Conservation (phyloP, 2,329 filamentous ascomycete species). For the Dryadomyces sulphureus region DNA sequence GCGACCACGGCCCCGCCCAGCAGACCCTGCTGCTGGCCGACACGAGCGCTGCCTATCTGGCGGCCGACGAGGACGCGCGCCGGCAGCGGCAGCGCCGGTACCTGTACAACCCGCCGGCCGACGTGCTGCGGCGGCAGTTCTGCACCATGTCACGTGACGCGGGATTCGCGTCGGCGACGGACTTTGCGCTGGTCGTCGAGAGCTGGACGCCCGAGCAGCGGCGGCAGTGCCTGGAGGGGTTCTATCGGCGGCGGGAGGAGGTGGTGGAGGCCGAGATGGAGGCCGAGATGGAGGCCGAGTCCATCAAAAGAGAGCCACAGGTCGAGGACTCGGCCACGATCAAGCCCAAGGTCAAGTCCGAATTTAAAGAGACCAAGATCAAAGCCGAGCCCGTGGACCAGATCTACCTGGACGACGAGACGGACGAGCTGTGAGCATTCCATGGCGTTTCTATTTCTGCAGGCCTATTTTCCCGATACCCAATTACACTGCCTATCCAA, state of each 20-base stretch:
- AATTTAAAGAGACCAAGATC: neutral
- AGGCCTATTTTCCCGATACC: too few species aligned
- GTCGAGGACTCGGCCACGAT: neutral
- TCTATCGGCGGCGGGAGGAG: constrained; percentile 54
- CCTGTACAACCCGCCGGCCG: constrained; percentile 57
- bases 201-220: constrained; percentile 76
- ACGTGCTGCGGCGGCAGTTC: constrained; percentile 69
- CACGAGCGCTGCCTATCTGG: constrained; percentile 18
- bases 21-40: constrained; percentile 37
- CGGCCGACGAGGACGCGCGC: neutral
- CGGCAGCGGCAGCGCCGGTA: constrained; percentile 16
- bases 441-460: neutral
- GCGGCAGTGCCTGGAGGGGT: constrained; percentile 61
- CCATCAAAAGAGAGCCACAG: too few species aligned
- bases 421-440: constrained; percentile 7
- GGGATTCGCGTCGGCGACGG: constrained; percentile 59
- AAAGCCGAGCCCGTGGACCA: neutral
- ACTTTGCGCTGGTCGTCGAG: constrained; percentile 85
- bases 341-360: neutral
- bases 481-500: too few species aligned
- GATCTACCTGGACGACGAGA: constrained; percentile 3
- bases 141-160: constrained; percentile 76
- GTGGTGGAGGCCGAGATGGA: constrained; percentile 4
- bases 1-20: constrained; percentile 27
- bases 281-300: neutral